Evolutionary conservation across 2,329 filamentous ascomycete genomes (phyloP).

Genomic region (Dothideomycetes sp.): DNA sequence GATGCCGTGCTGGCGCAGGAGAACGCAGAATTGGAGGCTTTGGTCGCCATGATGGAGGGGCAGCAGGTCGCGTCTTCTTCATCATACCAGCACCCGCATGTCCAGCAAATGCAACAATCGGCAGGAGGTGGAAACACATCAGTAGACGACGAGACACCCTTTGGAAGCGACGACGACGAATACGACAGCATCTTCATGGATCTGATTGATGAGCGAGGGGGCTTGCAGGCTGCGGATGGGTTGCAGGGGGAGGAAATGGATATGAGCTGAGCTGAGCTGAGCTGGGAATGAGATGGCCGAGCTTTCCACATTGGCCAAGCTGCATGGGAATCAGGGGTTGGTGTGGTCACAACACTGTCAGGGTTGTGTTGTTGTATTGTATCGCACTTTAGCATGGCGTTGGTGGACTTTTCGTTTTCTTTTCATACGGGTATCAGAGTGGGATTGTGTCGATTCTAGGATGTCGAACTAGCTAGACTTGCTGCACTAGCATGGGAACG

Average conservation of each 20-base stretch:
- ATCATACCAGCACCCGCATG: constrained; percentile 4
- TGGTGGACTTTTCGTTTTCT: too few relatives aligned
- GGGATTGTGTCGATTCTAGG: too few relatives aligned
- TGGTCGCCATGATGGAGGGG: constrained; percentile 32
- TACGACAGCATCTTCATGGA: constrained; percentile 57
- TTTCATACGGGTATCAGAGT: too few relatives aligned
- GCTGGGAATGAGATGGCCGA: too few relatives aligned
- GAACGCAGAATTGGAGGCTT: constrained; percentile 32
- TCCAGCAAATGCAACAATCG: constrained; percentile 8
- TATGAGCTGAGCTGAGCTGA: constrained; percentile 14
- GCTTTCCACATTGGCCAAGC: too few relatives aligned
- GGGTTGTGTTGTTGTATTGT: too few relatives aligned
- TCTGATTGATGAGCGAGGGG: constrained; percentile 39
- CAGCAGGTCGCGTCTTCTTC: constrained; percentile 1
- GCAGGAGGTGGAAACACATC: constrained; percentile 20
- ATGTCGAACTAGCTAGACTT: too few relatives aligned
- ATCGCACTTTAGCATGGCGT: too few relatives aligned
- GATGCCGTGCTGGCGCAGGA: constrained; percentile 31
- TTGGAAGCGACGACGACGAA: constrained; percentile 48
- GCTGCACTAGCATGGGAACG: too few relatives aligned
- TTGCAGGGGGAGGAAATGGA: constrained; percentile 28
- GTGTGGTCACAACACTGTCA: too few relatives aligned
- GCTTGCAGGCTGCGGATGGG: constrained; percentile 12
- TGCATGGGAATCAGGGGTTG: too few relatives aligned
- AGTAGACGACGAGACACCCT: constrained; percentile 15